phyloP scores from a whole-genome alignment of 208 protist genomes.

The Sergeia podlipaevii region DNA sequence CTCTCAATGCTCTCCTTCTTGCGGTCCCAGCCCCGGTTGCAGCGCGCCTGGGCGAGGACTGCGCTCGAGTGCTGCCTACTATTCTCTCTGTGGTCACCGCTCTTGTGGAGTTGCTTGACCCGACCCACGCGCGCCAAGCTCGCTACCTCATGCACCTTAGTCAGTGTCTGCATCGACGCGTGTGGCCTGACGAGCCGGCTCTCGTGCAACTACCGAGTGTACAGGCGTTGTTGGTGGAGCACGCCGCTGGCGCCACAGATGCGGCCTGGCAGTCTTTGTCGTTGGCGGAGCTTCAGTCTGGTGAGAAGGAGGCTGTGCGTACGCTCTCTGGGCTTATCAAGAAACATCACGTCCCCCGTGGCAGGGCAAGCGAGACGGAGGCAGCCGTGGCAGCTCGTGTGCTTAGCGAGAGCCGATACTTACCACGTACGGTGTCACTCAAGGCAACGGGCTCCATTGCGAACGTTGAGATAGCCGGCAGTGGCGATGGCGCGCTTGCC shows the following conservation, averaged over 20 bases:
- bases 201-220: constrained; percentile 41
- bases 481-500: too few relatives aligned
- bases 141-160: constrained; percentile 53
- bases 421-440: too few relatives aligned
- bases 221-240: not conserved
- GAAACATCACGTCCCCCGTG: too few relatives aligned
- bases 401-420: too few relatives aligned
- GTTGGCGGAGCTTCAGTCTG: too few relatives aligned
- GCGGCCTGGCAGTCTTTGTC: too few relatives aligned
- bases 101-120: constrained; percentile 60
- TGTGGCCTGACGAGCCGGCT: constrained; percentile 48
- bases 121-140: constrained; percentile 16
- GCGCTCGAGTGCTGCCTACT: constrained; percentile 36
- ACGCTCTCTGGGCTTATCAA: too few relatives aligned
- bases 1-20: constrained; percentile 32
- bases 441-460: too few relatives aligned
- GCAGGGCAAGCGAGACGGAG: not conserved
- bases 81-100: constrained; percentile 44
- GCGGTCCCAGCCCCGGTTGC: constrained; percentile 37
- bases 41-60: constrained; percentile 38
- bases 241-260: not conserved
- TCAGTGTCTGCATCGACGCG: constrained; percentile 49
- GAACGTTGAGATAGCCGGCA: too few relatives aligned
- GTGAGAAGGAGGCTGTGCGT: too few relatives aligned
- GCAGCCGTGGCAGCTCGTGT: not conserved